Percentiles rank a stretch among this genome's conserved stretches.
Conservation (phyloP, 2,329 filamentous ascomycete genomes). For the Exophiala sp. region DNA sequence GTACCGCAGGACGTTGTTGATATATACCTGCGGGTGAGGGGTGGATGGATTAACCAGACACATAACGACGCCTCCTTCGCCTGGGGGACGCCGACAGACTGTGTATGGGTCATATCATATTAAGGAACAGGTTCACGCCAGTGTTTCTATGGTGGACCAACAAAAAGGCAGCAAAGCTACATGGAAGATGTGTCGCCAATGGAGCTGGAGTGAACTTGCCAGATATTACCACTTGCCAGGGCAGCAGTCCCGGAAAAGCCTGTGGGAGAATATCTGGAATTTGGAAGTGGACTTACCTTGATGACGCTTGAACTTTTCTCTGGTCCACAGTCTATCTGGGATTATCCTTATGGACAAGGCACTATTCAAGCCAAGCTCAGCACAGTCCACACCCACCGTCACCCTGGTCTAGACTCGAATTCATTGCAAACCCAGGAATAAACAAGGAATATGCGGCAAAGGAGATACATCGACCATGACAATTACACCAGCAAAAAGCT, state of each 20-base stretch:
- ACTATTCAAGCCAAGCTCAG: neutral
- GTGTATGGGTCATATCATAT: conserved; percentile 16
- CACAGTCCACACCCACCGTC: no score
- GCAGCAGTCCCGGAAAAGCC: no score
- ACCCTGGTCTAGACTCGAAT: no score
- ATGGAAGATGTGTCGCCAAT: conserved; percentile 17
- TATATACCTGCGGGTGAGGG: conserved; percentile 10
- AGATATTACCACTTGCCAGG: no score
- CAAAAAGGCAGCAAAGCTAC: conserved; percentile 13
- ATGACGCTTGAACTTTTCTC: no score
- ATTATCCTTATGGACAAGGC: neutral
- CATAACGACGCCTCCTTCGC: conserved; percentile 12
- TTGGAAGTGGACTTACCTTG: no score
- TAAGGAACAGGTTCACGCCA: conserved; percentile 12
- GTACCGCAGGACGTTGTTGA: conserved; percentile 4
- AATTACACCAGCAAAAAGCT: no score
- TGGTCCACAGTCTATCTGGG: neutral
- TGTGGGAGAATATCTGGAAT: no score
- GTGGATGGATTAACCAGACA: no score
- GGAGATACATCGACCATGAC: neutral
- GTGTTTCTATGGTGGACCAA: conserved; percentile 19
- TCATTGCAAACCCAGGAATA: no score
- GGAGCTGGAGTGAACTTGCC: conserved; percentile 3
- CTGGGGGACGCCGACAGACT: conserved; percentile 21
- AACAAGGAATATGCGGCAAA: neutral